These are phyloP conservation scores for Voacanga thouarsii DNA, from an alignment of 257 asterid genomes.

Conservation along the genomic window DNA sequence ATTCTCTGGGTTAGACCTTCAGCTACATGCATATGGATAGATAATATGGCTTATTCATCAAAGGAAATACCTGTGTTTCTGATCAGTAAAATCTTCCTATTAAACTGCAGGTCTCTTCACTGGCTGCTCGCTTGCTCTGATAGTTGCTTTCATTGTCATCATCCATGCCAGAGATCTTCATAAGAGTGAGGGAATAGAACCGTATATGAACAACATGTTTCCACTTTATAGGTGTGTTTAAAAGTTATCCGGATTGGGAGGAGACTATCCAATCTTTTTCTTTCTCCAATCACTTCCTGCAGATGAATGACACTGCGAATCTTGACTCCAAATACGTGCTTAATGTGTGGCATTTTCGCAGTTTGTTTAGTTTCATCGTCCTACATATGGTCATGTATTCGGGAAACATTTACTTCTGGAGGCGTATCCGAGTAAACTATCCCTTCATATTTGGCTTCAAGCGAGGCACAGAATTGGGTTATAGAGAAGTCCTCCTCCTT, in stretches of 20 bases:
- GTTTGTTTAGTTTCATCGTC: constrained; percentile 60
- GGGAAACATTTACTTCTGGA: constrained; percentile 62
- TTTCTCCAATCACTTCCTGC: not conserved
- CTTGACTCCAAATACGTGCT: no score
- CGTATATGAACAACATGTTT: constrained; percentile 67
- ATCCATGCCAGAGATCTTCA: constrained; percentile 55
- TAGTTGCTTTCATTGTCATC: constrained; percentile 38
- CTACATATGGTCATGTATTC: constrained; percentile 78
- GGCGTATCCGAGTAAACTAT: constrained; percentile 63
- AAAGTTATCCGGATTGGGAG: not conserved
- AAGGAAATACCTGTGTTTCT: not conserved
- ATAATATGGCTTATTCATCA: not conserved
- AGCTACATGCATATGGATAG: not conserved
- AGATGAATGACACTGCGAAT: not conserved
- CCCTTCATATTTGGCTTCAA: constrained; percentile 71
- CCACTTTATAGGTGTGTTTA: constrained; percentile 70
- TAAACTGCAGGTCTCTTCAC: constrained; percentile 52
- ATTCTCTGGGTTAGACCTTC: not conserved
- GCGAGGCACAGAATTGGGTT: constrained; percentile 71
- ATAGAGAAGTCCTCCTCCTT: constrained; percentile 63
- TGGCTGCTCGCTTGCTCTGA: constrained; percentile 71
- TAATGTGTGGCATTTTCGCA: constrained; percentile 19
- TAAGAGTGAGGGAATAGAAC: constrained; percentile 29
- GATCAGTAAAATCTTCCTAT: not conserved
- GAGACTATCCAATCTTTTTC: not conserved